phyloP scores from a whole-genome alignment of 495 filamentous ascomycete species.

The Hypoxylon perforatum region DNA sequence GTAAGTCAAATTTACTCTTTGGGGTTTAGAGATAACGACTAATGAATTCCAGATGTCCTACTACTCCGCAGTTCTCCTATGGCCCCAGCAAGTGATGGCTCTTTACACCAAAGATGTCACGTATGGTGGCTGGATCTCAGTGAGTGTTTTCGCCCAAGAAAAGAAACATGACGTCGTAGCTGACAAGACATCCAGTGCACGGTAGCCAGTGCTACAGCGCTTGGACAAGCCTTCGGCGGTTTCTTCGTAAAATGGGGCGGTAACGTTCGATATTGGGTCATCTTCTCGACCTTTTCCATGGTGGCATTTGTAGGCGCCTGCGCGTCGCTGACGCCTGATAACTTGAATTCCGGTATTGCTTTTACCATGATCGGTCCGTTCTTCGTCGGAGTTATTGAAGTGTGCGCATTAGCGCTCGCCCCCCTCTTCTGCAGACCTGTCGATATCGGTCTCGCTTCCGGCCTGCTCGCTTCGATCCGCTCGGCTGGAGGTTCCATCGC shows the following conservation, averaged over 20 bases:
- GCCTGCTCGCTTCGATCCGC: conserved; percentile 55
- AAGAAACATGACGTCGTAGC: neutral
- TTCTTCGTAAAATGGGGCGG: conserved; percentile 36
- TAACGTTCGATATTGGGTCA: conserved; percentile 47
- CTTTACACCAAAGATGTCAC: conserved; percentile 42
- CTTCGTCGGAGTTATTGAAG: conserved; percentile 41
- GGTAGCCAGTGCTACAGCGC: conserved; percentile 40
- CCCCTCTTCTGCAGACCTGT: conserved; percentile 43
- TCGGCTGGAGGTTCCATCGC: conserved; percentile 44
- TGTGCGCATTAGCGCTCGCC: conserved; percentile 37
- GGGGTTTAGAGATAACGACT: neutral
- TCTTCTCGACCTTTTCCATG: conserved; percentile 51
- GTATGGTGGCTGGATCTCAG: conserved; percentile 45
- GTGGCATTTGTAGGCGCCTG: conserved; percentile 50
- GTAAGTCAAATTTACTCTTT: conserved; percentile 16
- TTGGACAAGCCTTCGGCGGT: conserved; percentile 39
- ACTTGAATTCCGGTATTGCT: conserved; percentile 31
- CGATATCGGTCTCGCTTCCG: conserved; percentile 62
- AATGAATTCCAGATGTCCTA: conserved; percentile 43
- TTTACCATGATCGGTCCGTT: conserved; percentile 40
- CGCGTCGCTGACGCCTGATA: conserved; percentile 43
- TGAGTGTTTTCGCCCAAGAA: conserved; percentile 10
- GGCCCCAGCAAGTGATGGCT: conserved; percentile 43
- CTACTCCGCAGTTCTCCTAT: conserved; percentile 45
- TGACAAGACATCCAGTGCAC: conserved; percentile 32